Conservation (phyloP, 257 asterid species). For the Petrea volubilis region DNA sequence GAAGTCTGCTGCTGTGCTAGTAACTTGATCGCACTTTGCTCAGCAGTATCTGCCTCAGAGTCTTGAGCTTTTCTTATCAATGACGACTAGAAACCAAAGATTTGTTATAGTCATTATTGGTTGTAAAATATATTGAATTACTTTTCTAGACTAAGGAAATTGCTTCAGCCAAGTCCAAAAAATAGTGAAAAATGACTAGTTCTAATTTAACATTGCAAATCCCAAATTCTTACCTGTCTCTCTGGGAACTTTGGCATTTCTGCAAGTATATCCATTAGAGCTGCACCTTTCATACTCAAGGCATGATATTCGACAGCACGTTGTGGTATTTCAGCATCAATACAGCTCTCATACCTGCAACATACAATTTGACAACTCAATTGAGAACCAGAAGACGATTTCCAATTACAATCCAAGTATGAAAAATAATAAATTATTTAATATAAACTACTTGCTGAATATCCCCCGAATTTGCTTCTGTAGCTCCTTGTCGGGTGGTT, state of each 20-base stretch:
- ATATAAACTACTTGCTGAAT: conserved; percentile 71
- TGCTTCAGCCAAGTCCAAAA: conserved; percentile 17
- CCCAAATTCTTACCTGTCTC: conserved; percentile 63
- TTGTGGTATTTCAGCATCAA: conserved; percentile 94
- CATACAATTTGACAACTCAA: conserved; percentile 21
- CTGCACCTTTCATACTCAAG: conserved; percentile 87
- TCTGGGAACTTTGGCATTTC: conserved; percentile 99
- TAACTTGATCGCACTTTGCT: conserved; percentile 90
- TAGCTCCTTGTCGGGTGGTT: conserved; percentile 82
- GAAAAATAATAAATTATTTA: conserved; percentile 3
- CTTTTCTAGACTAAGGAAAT: conserved; percentile 6
- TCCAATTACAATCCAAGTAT: conserved; percentile 2
- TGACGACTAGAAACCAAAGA: conserved; percentile 61
- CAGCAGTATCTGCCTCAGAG: conserved; percentile 93
- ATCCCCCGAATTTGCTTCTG: conserved; percentile 81
- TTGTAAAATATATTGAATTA: background rate
- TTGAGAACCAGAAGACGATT: conserved; percentile 17
- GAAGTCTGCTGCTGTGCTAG: conserved; percentile 90
- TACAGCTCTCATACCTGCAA: conserved; percentile 83
- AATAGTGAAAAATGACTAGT: background rate
- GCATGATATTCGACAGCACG: conserved; percentile 90
- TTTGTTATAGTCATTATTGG: conserved; percentile 15
- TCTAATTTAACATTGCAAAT: conserved; percentile 19
- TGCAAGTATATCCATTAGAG: conserved; percentile 82
- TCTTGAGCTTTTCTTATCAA: conserved; percentile 84